phyloP scores from a whole-genome alignment of 2,329 filamentous ascomycete species.

The Epichloe elymi region DNA sequence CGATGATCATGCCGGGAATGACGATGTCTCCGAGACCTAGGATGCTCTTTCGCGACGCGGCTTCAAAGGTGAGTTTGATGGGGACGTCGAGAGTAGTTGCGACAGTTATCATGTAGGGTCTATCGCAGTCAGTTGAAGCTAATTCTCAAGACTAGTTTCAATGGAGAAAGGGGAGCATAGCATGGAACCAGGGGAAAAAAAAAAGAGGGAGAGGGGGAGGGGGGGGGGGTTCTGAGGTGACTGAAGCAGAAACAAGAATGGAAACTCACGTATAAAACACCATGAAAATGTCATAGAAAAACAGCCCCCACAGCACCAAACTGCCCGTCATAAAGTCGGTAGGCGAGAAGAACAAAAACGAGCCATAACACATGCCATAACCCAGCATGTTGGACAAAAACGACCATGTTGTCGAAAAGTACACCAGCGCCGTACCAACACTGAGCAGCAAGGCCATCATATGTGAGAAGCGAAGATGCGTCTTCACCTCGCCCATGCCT shows the following conservation, averaged over 20 bases:
- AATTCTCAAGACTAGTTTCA: no score
- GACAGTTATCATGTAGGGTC: slow-evolving; percentile 73
- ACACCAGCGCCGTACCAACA: slow-evolving; percentile 41
- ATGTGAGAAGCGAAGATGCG: slow-evolving; percentile 42
- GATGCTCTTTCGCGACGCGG: slow-evolving; percentile 60
- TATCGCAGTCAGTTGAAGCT: slow-evolving; percentile 15
- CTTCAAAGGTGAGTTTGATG: slow-evolving; percentile 72
- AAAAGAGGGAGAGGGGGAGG: no score
- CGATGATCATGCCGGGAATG: slow-evolving; percentile 82
- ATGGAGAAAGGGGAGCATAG: no score
- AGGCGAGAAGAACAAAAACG: slow-evolving; percentile 75
- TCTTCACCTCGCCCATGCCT: slow-evolving; percentile 32
- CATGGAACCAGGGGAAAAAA: no score
- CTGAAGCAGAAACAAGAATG: background rate
- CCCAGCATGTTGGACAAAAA: slow-evolving; percentile 74
- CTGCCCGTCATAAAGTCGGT: slow-evolving; percentile 77
- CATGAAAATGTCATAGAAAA: slow-evolving; percentile 92
- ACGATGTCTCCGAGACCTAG: slow-evolving; percentile 92
- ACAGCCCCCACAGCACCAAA: slow-evolving; percentile 63
- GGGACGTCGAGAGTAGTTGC: slow-evolving; percentile 83
- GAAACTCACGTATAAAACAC: slow-evolving; percentile 66
- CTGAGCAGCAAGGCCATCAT: slow-evolving; percentile 43
- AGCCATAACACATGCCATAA: slow-evolving; percentile 73
- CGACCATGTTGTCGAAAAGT: slow-evolving; percentile 48
- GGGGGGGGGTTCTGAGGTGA: background rate